Evolutionary conservation across 208 protist species (phyloP).

Genomic region (Trypanosoma conorhini): DNA sequence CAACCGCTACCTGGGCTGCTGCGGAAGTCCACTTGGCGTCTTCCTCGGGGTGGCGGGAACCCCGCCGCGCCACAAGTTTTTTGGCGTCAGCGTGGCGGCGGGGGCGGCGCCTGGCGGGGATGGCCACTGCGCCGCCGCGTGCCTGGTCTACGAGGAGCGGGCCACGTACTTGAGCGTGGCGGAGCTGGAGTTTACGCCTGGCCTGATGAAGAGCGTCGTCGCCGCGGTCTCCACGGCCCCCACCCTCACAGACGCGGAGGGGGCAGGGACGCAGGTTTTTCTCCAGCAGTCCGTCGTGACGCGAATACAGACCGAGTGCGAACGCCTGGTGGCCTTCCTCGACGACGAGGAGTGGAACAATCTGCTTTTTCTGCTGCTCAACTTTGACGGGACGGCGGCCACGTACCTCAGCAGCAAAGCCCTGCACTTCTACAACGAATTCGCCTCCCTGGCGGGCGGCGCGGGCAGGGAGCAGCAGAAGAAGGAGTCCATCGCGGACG

Average conservation of each 20-base stretch:
- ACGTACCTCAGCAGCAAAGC: slow-evolving; percentile 48
- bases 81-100: slow-evolving; percentile 17
- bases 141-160: slow-evolving; percentile 14
- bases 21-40: slow-evolving; percentile 65
- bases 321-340: slow-evolving; percentile 71
- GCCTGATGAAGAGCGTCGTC: slow-evolving; percentile 50
- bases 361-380: slow-evolving; percentile 35
- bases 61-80: slow-evolving; percentile 18
- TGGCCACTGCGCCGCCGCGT: not conserved
- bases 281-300: slow-evolving; percentile 50
- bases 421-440: slow-evolving; percentile 30
- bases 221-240: slow-evolving; percentile 57
- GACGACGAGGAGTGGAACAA: slow-evolving; percentile 41
- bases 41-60: slow-evolving; percentile 29
- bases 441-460: not conserved
- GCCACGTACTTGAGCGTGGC: slow-evolving; percentile 24
- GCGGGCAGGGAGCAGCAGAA: slow-evolving; percentile 6
- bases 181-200: slow-evolving; percentile 51
- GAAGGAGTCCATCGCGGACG: slow-evolving; percentile 35
- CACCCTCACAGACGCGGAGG: slow-evolving; percentile 32
- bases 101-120: not conserved
- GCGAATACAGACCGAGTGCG: slow-evolving; percentile 69
- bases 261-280: slow-evolving; percentile 33
- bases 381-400: slow-evolving; percentile 33
- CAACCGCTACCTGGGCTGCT: slow-evolving; percentile 46